Base-by-base conservation (phyloP, 2,329 filamentous ascomycete species). In the Penicillium brasilianum region DNA sequence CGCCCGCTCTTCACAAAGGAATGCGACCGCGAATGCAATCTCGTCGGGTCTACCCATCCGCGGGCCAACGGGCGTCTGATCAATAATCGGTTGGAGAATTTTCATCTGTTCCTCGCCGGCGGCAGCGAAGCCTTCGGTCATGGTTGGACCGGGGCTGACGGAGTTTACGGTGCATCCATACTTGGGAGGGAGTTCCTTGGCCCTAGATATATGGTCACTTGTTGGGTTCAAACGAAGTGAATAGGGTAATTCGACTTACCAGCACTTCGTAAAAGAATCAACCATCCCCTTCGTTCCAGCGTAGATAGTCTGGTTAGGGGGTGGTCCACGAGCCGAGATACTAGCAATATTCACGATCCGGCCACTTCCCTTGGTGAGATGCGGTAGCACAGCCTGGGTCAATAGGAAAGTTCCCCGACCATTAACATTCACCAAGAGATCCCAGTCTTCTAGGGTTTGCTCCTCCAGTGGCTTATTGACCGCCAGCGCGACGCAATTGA, bases 281-380 rank as follows among this genome's bases (percentile, higher is more conserved):
- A 82, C 74, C 78, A 82, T 82, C n/a, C 78, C 80, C 66, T 83
- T 83, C 9, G 78, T 82, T 0, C 80, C 81, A 3, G 80, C 79
- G 65, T 83, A 83, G 60, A 83, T 80, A n/a, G 79, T 82, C 64
- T 80, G 78, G 59, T 66, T 67, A 1, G 66, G 64, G 7, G 77
- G 76, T 2, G 72, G 73, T 16, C 63, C 76, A 6, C 74, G 69
- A 32, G 77, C 69, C 14, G 74, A 76, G 36, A 78, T 73, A 58
- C 73, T 77, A 30, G 69, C 73, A 51, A 83, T 80, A 60, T 82
- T 82, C 65, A 83, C 70, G 55, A 82, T 82, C 10, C 81, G 73
- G 1, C 73, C 66, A 11, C 39, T 71, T 20, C 72, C 71, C 49
- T 66, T 66, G 1, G 77, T 70, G 0, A 83, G 66, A 66, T 82